These are phyloP conservation scores for Diaporthe sp. DNA, from an alignment of 2,329 filamentous ascomycete species.

Conservation along the genomic window DNA sequence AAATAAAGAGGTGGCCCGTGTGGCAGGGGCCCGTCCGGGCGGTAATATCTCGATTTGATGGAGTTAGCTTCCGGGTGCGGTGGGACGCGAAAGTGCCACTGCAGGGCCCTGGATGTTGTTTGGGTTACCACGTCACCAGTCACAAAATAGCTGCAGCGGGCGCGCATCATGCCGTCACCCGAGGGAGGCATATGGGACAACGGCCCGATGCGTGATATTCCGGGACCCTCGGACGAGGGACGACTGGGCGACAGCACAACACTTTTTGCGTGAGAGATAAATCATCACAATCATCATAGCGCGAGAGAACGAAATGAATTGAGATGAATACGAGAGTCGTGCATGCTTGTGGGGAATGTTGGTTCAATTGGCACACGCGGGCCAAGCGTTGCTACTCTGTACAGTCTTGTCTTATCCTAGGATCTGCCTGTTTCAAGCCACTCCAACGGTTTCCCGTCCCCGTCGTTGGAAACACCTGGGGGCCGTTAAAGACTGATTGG, in stretches of 20 bases:
- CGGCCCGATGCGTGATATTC: conserved; percentile 1
- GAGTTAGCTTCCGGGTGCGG: conserved; percentile 10
- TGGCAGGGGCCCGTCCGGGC: neutral
- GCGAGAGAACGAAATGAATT: neutral
- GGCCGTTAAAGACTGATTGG: neutral
- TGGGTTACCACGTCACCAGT: neutral
- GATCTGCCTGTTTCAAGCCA: conserved; percentile 8
- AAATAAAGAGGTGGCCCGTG: conserved; percentile 1
- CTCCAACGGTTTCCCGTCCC: neutral
- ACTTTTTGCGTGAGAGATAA: neutral
- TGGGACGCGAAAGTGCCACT: conserved; percentile 10
- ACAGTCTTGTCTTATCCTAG: neutral
- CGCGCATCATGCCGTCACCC: neutral
- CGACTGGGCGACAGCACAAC: neutral
- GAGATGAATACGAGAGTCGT: conserved; percentile 21
- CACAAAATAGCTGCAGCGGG: neutral
- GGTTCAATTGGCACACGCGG: conserved; percentile 3
- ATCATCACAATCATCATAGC: neutral
- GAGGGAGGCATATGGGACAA: neutral
- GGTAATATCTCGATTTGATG: conserved; percentile 13
- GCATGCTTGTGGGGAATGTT: conserved; percentile 15
- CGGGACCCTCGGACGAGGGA: neutral
- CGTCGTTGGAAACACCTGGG: neutral
- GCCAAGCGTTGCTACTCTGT: neutral
- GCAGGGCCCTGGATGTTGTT: neutral